Conservation (phyloP, 2,329 filamentous ascomycete species). For the Thelonectria olida region DNA sequence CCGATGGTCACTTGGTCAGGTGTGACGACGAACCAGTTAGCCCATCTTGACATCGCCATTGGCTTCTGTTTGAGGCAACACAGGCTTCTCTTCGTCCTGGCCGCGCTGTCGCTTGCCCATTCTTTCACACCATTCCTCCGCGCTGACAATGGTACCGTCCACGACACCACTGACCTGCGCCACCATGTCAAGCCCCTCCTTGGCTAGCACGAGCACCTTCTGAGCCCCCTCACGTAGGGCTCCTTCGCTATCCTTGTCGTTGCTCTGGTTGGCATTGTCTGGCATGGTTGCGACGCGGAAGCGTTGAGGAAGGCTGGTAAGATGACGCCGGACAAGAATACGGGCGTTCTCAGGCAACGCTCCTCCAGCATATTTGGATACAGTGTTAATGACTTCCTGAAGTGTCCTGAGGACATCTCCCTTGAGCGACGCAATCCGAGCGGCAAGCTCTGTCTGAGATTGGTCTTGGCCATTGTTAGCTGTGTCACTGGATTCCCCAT, state of each 20-base stretch:
- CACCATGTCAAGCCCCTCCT: conserved; percentile 94
- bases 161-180: conserved; percentile 87
- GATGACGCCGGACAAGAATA: conserved; percentile 81
- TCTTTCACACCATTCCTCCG: conserved; percentile 89
- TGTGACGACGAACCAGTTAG: conserved; percentile 17
- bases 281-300: conserved; percentile 77
- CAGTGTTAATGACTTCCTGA: conserved; percentile 82
- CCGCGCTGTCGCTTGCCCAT: conserved; percentile 60
- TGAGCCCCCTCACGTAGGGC: conserved; percentile 68
- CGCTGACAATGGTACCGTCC: conserved; percentile 87
- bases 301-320: conserved; percentile 84
- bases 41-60: conserved; percentile 43
- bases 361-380: conserved; percentile 91
- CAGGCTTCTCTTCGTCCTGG: conserved; percentile 40
- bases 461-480: conserved; percentile 34
- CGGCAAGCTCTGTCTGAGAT: conserved; percentile 57
- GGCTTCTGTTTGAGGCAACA: conserved; percentile 38
- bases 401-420: conserved; percentile 80
- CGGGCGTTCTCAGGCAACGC: conserved; percentile 90
- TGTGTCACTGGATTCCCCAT: conserved; percentile 6
- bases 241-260: conserved; percentile 47
- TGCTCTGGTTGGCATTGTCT: conserved; percentile 39
- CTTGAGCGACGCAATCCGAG: conserved; percentile 73
- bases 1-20: neutral
- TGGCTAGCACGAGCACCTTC: conserved; percentile 84